These are phyloP conservation scores for Cryptosporidium bovis DNA, from an alignment of 169 alveolate genomes.

Conservation along the genomic window DNA sequence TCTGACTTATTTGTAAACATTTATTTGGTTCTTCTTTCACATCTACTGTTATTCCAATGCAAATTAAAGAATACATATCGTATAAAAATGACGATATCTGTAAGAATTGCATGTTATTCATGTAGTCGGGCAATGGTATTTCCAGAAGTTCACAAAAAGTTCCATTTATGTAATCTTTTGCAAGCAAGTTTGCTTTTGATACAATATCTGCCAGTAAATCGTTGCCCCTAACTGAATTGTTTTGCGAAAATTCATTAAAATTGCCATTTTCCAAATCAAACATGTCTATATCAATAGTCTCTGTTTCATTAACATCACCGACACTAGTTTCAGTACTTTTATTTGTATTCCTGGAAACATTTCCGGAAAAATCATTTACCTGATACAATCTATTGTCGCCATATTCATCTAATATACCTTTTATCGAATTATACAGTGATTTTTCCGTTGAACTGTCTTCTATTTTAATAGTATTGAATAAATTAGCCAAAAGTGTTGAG, in stretches of 20 bases:
- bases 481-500: constrained; percentile 40
- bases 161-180: constrained; percentile 56
- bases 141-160: constrained; percentile 49
- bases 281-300: constrained; percentile 1
- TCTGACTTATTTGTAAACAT: neutral
- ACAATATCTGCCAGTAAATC: neutral
- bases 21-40: constrained; percentile 42
- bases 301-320: neutral
- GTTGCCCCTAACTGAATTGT: constrained; percentile 1
- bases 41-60: constrained; percentile 63
- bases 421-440: constrained; percentile 35
- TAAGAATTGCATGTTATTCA: constrained; percentile 45
- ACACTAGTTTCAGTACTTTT: neutral
- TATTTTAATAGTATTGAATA: constrained; percentile 45
- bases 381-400: neutral
- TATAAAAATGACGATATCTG: constrained; percentile 46
- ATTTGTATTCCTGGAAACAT: neutral
- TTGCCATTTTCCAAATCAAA: constrained; percentile 58
- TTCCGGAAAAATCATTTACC: neutral
- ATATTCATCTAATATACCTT: constrained; percentile 31
- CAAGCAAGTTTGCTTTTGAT: constrained; percentile 22
- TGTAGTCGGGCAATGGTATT: constrained; percentile 44
- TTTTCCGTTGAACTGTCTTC: constrained; percentile 28
- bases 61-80: constrained; percentile 27
- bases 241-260: constrained; percentile 11